Conservation (phyloP, 345 rosid genomes). For the Gossypium longicalyx region DNA sequence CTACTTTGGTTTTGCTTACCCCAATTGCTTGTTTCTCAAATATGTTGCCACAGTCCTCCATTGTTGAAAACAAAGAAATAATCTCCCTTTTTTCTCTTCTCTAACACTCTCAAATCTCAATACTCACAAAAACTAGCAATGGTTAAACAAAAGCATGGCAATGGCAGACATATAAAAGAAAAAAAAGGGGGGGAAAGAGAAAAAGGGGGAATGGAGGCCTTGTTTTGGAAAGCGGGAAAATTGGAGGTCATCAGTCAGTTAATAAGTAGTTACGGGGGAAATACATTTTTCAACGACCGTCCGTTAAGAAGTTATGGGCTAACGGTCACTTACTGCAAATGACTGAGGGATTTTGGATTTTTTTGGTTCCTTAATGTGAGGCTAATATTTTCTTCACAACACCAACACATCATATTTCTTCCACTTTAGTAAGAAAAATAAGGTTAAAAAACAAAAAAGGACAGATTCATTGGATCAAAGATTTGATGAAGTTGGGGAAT, state of each 20-base stretch:
- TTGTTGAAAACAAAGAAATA: not conserved
- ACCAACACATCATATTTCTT: not conserved
- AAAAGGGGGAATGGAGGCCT: not conserved
- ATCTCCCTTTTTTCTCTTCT: too few relatives aligned
- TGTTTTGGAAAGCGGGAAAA: conserved; percentile 9
- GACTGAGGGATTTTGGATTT: not conserved
- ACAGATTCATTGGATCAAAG: too few relatives aligned
- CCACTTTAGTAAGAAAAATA: not conserved
- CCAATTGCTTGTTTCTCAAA: conserved; percentile 23
- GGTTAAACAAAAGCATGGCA: not conserved
- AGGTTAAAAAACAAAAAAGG: too few relatives aligned
- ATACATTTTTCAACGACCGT: not conserved
- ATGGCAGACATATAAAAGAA: not conserved
- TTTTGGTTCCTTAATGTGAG: not conserved
- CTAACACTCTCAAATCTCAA: not conserved
- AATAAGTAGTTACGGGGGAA: not conserved
- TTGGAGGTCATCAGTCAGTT: conserved; percentile 5
- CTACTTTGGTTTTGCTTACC: conserved; percentile 13
- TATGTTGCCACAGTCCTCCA: conserved; percentile 27
- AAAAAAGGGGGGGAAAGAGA: not conserved
- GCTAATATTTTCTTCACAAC: not conserved
- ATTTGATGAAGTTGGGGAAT: too few relatives aligned
- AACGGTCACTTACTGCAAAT: conserved; percentile 12
- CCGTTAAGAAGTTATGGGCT: not conserved
- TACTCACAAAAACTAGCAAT: not conserved